These are phyloP conservation scores for Chondrus crispus DNA, from an alignment of 23 red algal species.

Conservation along the genomic window DNA sequence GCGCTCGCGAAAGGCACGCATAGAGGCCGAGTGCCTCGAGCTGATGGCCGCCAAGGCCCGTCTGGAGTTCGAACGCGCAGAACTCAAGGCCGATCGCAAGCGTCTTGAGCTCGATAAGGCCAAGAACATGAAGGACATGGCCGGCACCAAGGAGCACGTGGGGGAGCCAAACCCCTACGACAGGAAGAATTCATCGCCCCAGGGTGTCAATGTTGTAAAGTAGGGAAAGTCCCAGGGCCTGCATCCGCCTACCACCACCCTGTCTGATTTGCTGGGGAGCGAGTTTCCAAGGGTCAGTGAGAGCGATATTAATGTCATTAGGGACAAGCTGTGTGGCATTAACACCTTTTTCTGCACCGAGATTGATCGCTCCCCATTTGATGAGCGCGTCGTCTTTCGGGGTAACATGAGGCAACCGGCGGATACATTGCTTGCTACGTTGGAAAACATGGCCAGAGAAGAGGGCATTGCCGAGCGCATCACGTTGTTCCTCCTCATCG, in stretches of 20 bases:
- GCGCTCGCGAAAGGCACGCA: slow-evolving; percentile 34
- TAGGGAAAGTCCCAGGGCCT: background rate
- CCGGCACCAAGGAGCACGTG: too few relatives aligned
- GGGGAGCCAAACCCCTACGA: too few relatives aligned
- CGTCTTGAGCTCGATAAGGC: slow-evolving; percentile 80
- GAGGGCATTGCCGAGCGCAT: slow-evolving; percentile 76
- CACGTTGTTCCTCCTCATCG: slow-evolving; percentile 83
- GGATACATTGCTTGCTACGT: slow-evolving; percentile 37
- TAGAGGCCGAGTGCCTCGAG: slow-evolving; percentile 84
- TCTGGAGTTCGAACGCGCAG: slow-evolving; percentile 85
- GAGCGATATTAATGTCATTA: slow-evolving; percentile 84
- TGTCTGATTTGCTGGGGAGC: slow-evolving; percentile 49
- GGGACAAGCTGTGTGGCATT: slow-evolving; percentile 78
- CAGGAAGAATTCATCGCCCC: background rate
- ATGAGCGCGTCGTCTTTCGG: slow-evolving; percentile 96
- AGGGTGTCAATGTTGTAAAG: background rate
- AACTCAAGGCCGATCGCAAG: slow-evolving; percentile 79
- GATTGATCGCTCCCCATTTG: slow-evolving; percentile 78
- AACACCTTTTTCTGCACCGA: slow-evolving; percentile 83
- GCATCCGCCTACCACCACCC: background rate
- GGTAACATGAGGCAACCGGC: slow-evolving; percentile 78
- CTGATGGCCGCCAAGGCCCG: slow-evolving; percentile 78
- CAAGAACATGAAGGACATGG: slow-evolving; percentile 17
- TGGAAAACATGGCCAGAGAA: slow-evolving; percentile 48
- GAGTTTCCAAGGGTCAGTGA: slow-evolving; percentile 84